Conservation (phyloP, 2,329 filamentous ascomycete genomes). For the Pyricularia sp. region DNA sequence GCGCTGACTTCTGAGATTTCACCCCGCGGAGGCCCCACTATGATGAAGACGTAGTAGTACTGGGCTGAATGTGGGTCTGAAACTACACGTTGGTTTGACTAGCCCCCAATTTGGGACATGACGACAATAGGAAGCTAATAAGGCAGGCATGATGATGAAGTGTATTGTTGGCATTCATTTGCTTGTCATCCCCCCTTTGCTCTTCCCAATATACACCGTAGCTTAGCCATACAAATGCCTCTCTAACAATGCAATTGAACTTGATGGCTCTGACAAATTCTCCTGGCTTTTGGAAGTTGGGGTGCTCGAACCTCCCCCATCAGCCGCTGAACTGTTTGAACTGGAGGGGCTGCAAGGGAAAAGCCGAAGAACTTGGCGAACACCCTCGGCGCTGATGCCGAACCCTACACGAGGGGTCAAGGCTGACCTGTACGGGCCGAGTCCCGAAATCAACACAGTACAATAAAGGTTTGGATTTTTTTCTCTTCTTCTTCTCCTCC, state of each 20-base stretch:
- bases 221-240: no score
- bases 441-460: background rate
- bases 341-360: background rate
- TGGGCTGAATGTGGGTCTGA: background rate
- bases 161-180: background rate
- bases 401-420: background rate
- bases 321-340: background rate
- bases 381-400: background rate
- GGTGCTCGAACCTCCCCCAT: background rate
- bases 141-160: background rate
- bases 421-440: background rate
- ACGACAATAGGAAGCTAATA: background rate
- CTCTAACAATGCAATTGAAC: no score
- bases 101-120: background rate
- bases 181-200: background rate
- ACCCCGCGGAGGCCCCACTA: background rate
- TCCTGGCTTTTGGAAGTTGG: background rate
- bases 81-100: background rate
- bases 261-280: background rate
- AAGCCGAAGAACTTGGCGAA: background rate
- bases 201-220: background rate
- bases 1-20: background rate
- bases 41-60: background rate
- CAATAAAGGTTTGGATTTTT: background rate
- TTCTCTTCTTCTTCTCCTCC: no score